Evolutionary conservation across 2,329 filamentous ascomycete genomes (phyloP), one percentile per base, ranked within the genome.

Genomic region (Calonectria henricotiae): DNA sequence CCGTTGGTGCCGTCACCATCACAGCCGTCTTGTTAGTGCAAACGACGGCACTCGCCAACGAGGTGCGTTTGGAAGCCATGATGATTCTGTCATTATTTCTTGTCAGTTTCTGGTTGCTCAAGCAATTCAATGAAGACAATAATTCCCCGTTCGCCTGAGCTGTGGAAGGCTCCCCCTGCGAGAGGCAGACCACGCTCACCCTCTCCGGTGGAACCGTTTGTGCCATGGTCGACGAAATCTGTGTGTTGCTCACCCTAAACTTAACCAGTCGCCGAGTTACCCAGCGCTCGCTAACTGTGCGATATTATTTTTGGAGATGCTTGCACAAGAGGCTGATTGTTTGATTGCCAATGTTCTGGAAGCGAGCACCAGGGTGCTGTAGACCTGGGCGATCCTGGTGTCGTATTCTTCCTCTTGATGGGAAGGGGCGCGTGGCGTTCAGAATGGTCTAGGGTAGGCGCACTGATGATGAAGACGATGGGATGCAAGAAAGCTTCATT

Each of bases 41-140:
- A 58, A 39, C 32, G 51, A 39, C 32, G 51, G n/a, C 43, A 20
- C 12, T 55, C n/a, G 51, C 32, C 32, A 55, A 25, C n/a, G 51
- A 32, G 13, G 20, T 25, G 51, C 51, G 51, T 58, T 58, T 58
- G 51, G 23, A 41, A 23, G 15, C n/a, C 51, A 23, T 17, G 32
- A 37, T 37, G 51, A 15, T 30, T 25, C 51, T 58, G 32, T 12
- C 20, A 41, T 58, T 37, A 20, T 58, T 11, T 23, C 12, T 55
- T 23, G 5, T 17, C 46, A n/a, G 30, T 35, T 39, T 27, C 41
- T 20, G 12, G 17, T 62, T 5, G 11, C 5, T 23, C 43, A 35
- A 39, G 9, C 9, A 15, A 25, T 17, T 17, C 5, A 9, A 47
- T 7, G 20, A 12, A 39, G n/a, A n/a, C 60, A 17, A 30, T 17